Evolutionary conservation across 257 asterid species (phyloP), one percentile per base, ranked within the genome.

Genomic region (Capsicum pubescens): DNA sequence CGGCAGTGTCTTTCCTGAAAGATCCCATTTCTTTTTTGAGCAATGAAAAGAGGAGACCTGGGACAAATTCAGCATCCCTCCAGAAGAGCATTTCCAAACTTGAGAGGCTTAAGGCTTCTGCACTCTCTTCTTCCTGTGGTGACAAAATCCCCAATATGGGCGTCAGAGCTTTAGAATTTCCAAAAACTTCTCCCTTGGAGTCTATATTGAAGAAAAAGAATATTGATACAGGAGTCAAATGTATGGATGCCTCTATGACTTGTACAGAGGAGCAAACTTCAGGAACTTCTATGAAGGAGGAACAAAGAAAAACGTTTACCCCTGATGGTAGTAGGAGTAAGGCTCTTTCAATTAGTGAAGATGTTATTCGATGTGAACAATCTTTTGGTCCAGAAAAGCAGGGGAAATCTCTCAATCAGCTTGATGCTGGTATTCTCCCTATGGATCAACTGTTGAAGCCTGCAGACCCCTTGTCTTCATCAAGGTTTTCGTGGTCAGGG

Each of bases 51-150:
- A 83, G 70, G 84, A 86, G 69, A 66, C 86, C 69, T 86, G 85
- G 70, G 80, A 87, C 82, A 67, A 87, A 87, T 39, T 90, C 89
- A 80, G 85, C 92, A 82, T 92, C 97, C 57, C 90, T 94, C 84
- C 97, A 89, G 89, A 93, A 79, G 90, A 94, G 97, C 90, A 90
- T 94, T 88, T 92, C 94, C 64, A 94, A 92, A 86, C 93, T 94
- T 84, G 92, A 90, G 17, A 86, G 80, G 46, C 92, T 96, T 87
- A 91, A 92, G 88, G 90, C 87, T 83, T 92, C 97, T 88, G 88
- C 94, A 48, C 87, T 85, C 50, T 84, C 92, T 87, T 90, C 97
- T 87, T 76, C 89, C 77, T 88, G 89, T 84, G 86, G 90, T 85
- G 86, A 91, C 81, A 91, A 86, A 90, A 81, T 93, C 83, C 95